These are phyloP conservation scores for Pyrenophora teres DNA, from an alignment of 2,329 filamentous ascomycete species.

Conservation along the genomic window DNA sequence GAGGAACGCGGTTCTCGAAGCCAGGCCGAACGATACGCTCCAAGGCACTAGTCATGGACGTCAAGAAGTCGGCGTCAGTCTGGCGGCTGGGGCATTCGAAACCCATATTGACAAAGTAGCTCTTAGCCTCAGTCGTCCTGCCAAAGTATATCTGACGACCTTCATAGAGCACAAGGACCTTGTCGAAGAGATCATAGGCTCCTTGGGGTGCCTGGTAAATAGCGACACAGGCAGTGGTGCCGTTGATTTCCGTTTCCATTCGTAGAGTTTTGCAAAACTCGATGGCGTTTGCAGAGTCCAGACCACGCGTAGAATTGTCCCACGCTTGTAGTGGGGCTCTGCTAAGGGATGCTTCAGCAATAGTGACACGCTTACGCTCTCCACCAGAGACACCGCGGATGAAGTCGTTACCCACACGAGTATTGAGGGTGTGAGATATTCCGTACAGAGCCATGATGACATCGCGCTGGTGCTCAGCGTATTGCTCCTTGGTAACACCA, in stretches of 20 bases:
- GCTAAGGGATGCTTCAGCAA: constrained; percentile 76
- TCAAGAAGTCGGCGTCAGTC: constrained; percentile 78
- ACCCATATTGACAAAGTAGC: constrained; percentile 72
- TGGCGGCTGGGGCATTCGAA: constrained; percentile 73
- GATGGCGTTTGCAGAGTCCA: constrained; percentile 76
- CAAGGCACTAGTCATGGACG: constrained; percentile 66
- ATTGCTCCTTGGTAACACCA: constrained; percentile 60
- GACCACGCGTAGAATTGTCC: constrained; percentile 77
- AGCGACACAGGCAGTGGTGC: constrained; percentile 69
- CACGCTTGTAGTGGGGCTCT: constrained; percentile 69
- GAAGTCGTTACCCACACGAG: constrained; percentile 74
- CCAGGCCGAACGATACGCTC: constrained; percentile 54
- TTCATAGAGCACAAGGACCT: constrained; percentile 68
- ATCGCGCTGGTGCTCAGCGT: constrained; percentile 68
- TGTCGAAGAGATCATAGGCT: constrained; percentile 73
- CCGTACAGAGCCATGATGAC: constrained; percentile 65
- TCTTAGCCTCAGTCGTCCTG: constrained; percentile 63
- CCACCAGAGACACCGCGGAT: constrained; percentile 75
- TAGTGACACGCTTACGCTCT: constrained; percentile 80
- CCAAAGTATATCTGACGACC: constrained; percentile 77
- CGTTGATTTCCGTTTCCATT: constrained; percentile 69
- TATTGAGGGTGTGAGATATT: constrained; percentile 74
- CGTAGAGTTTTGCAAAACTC: constrained; percentile 75
- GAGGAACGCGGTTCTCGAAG: constrained; percentile 53
- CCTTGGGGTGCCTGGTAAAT: constrained; percentile 75